Percentiles rank a stretch among this genome's conserved stretches.
Evolutionary conservation across 2,329 filamentous ascomycete genomes (phyloP).

Genomic region (Alternaria conjuncta): DNA sequence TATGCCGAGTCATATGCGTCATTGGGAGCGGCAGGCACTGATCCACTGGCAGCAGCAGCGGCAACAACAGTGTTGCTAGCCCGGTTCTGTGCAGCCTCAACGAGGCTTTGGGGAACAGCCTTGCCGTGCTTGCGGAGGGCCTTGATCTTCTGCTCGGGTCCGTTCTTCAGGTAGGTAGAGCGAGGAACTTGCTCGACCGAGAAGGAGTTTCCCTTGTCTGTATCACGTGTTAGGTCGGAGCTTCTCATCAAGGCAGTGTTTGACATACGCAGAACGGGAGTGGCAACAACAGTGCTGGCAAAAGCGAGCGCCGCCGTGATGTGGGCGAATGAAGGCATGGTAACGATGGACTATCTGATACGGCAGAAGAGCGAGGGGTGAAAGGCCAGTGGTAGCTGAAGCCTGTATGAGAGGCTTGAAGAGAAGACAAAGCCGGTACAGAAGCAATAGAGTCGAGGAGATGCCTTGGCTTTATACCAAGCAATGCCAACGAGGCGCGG

Average conservation of each 20-base stretch:
- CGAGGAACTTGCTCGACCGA: conserved; percentile 40
- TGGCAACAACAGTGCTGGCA: conserved; percentile 31
- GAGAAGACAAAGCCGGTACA: conserved; percentile 18
- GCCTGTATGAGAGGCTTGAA: conserved; percentile 14
- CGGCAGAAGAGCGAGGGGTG: conserved; percentile 15
- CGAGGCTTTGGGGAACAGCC: conserved; percentile 34
- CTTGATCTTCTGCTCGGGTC: conserved; percentile 48
- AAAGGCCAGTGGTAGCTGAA: conserved; percentile 18
- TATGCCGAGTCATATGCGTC: conserved; percentile 47
- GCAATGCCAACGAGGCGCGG: conserved; percentile 17
- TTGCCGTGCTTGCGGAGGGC: conserved; percentile 50
- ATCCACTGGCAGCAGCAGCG: conserved; percentile 36
- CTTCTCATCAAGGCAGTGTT: not conserved
- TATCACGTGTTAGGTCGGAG: not conserved
- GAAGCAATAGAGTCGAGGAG: conserved; percentile 21
- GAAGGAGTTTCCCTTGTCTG: conserved; percentile 37
- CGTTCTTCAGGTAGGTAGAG: conserved; percentile 45
- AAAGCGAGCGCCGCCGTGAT: conserved; percentile 43
- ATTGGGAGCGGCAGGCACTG: conserved; percentile 49
- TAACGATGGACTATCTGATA: conserved; percentile 9
- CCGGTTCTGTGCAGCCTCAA: conserved; percentile 43
- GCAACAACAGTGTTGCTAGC: conserved; percentile 17
- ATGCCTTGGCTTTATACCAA: conserved; percentile 38
- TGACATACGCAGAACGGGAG: conserved; percentile 30
- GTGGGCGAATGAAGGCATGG: conserved; percentile 43